Conservation (phyloP, 306 rosid species). For the Trichosanthes truncata region DNA sequence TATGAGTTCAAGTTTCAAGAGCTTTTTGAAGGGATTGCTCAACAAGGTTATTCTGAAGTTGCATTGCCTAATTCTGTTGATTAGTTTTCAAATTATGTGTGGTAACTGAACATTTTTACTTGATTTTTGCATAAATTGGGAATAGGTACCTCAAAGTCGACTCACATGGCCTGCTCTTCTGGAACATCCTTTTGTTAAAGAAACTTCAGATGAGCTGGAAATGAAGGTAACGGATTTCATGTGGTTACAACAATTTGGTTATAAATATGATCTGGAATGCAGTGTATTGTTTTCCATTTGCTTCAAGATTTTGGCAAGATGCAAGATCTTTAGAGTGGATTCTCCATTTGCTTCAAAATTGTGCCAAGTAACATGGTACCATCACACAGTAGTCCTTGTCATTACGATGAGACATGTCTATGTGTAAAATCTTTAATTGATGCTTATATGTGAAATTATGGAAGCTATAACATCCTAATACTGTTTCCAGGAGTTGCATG, state of each 20-base stretch:
- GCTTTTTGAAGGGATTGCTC: constrained; percentile 84
- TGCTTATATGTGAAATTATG: not conserved
- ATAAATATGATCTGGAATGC: constrained; percentile 8
- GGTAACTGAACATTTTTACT: not conserved
- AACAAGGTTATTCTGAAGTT: constrained; percentile 60
- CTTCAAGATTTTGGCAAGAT: not conserved
- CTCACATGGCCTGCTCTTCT: constrained; percentile 94
- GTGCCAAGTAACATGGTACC: not conserved
- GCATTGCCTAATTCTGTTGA: constrained; percentile 11
- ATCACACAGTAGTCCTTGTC: not conserved
- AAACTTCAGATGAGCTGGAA: constrained; percentile 43
- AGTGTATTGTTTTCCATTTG: not conserved
- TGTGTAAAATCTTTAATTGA: not conserved
- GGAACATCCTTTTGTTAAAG: constrained; percentile 91
- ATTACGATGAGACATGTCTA: not conserved
- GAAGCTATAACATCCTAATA: constrained; percentile 1
- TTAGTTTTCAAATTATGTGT: constrained; percentile 14
- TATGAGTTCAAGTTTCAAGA: constrained; percentile 75
- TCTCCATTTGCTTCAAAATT: not conserved
- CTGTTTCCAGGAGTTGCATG: constrained; percentile 42
- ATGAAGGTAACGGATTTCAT: constrained; percentile 41
- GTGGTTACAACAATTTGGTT: not conserved
- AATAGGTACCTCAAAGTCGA: constrained; percentile 86
- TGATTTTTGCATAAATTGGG: constrained; percentile 16
- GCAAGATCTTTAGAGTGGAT: not conserved